Evolutionary conservation across 2,329 filamentous ascomycete genomes (phyloP).

Genomic region (Orbilia ellipsospora): DNA sequence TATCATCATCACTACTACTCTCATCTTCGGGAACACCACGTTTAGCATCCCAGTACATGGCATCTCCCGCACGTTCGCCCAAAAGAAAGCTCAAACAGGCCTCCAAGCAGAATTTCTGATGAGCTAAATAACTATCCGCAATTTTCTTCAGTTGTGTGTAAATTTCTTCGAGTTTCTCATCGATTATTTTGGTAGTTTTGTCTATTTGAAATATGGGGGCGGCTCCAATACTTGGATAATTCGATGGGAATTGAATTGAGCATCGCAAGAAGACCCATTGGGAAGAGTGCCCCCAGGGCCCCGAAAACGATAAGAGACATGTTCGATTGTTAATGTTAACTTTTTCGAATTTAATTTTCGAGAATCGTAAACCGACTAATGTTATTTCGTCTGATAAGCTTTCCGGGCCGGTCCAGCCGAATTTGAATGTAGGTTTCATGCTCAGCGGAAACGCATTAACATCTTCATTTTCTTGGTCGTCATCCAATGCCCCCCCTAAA

Average conservation of each 20-base stretch:
- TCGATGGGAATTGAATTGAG: slow-evolving; percentile 69
- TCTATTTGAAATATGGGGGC: slow-evolving; percentile 69
- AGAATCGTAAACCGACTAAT: slow-evolving; percentile 71
- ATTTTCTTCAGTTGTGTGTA: slow-evolving; percentile 68
- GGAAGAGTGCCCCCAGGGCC: slow-evolving; percentile 70
- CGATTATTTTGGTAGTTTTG: slow-evolving; percentile 69
- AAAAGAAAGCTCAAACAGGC: slow-evolving; percentile 72
- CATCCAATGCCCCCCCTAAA: slow-evolving; percentile 41
- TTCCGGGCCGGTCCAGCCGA: slow-evolving; percentile 63
- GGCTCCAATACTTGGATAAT: slow-evolving; percentile 67
- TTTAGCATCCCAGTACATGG: slow-evolving; percentile 63
- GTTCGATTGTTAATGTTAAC: slow-evolving; percentile 69
- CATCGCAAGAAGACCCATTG: slow-evolving; percentile 69
- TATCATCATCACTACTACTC: slow-evolving; percentile 86
- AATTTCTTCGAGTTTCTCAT: slow-evolving; percentile 66
- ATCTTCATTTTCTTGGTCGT: slow-evolving; percentile 21
- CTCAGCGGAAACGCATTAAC: slow-evolving; percentile 21
- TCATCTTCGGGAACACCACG: slow-evolving; percentile 70
- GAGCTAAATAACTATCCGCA: slow-evolving; percentile 67
- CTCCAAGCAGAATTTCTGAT: slow-evolving; percentile 70
- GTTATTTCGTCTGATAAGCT: slow-evolving; percentile 72
- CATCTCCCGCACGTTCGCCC: slow-evolving; percentile 70
- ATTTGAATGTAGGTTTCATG: slow-evolving; percentile 56
- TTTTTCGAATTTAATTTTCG: slow-evolving; percentile 71
- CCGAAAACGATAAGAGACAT: slow-evolving; percentile 70